Evolutionary conservation across 2,329 filamentous ascomycete species (phyloP), one percentile per base, ranked within the genome.

Genomic region (Fusarium annulatum): DNA sequence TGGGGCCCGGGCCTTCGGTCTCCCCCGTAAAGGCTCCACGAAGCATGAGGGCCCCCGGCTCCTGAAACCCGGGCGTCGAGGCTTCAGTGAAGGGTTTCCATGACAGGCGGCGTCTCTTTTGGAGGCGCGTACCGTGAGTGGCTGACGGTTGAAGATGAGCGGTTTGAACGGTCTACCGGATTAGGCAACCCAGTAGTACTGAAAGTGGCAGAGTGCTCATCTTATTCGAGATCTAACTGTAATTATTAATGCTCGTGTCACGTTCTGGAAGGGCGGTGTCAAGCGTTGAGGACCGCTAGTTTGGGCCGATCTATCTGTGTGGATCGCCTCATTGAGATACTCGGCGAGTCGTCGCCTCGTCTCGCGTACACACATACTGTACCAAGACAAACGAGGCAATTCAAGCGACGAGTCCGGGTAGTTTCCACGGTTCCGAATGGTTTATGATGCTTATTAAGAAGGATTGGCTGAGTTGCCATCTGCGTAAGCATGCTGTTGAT

Each of bases 211-310:
- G 51, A 36, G 30, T 42, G 16, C 23, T 58, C 55, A 61, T 46
- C 30, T 61, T 56, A 56, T 42, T 61, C 28, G 28, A 61, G 38
- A 61, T 36, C 58, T 41, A 28, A 33, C 48, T 51, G 48, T 23
- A 34, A 23, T 23, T 48, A 30, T 30, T 23, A 51, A 30, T 45
- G 45, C 39, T 45, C 45, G 28, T 53, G 65, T 59, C 59, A 57
- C 58, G 68, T 74, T 74, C 68, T 75, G 69, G 72, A 74, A 74
- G 72, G 72, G 72, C 60, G 72, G 71, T 74, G 61, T 73, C 57
- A 49, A 67, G 53, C 38, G 36, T 52, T 26, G 26, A 57, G 63
- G 67, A 34, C 42, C 53, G 65, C 39, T 69, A 64, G 51, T 67
- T 57, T 53, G 57, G 42, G 63, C 36, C 56, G 61, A 71, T 71